Base-by-base conservation (phyloP, 2,329 filamentous ascomycete genomes). In the Diaporthe helianthi region DNA sequence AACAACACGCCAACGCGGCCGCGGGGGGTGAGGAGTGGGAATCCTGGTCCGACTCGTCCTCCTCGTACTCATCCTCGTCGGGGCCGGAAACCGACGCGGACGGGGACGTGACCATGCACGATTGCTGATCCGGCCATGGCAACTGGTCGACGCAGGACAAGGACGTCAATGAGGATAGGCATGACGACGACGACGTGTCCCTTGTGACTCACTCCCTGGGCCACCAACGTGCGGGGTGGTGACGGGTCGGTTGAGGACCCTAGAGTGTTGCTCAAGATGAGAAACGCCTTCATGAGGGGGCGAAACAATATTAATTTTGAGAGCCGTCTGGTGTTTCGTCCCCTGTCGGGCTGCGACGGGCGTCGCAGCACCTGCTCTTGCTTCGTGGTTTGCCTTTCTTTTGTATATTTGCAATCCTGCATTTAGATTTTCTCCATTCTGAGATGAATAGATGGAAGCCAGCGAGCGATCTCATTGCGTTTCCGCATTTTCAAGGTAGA, bases 211-310 rank as follows among this genome's bases (percentile, higher is more conserved):
- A 24, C 0, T 17, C 15, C 46, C 46, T 19, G 22, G n/a, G n/a
- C 51, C 15, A 15, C 19, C 17, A n/a, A 3, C 8, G 55, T 1
- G 13, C 17, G 13, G 12, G 4, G 52, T 3, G 29, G 33, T 4
- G 54, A 60, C 19, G 60, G 24, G 44, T 38, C 49, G 55, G 47
- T 22, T 19, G 49, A 22, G 22, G 49, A 63, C 66, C 65, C 67
- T 1, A 47, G 46, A 22, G 49, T 22, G 44, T 51, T 71, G 36
- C 36, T 66, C 8, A 38, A 58, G 52, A 69, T 69, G 69, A 60
- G 55, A 15, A 71, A 55, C 31, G 63, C 66, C 0, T 69, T 72
- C 8, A 69, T 72, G 71, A 64, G 66, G 38, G 69, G 69, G 69
- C 1, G 65, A 67, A 9, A 41, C 65, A 29, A 17, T 33, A 8